A percentile compares a stretch with the other conserved stretches of the same genome.
Evolutionary conservation across 164 flowering plant genomes (phyloP).

Genomic region (Liriodendron chinense): DNA sequence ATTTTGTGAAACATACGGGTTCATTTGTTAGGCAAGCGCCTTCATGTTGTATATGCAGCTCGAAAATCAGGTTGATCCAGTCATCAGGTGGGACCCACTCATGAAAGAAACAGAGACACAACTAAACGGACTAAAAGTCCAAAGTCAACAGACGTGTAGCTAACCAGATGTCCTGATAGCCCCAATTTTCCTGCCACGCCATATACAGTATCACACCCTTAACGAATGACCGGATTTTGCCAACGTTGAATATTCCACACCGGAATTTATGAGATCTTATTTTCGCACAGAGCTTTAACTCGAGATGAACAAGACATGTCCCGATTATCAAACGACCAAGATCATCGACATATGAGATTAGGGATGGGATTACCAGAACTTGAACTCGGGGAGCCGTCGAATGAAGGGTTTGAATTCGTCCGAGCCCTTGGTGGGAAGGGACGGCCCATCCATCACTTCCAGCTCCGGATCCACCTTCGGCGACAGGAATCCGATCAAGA

Average conservation of each 20-base stretch:
- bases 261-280: background rate
- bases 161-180: too few species aligned
- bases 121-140: too few species aligned
- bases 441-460: constrained; percentile 64
- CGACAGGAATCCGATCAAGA: constrained; percentile 81
- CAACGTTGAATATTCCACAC: background rate
- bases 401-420: constrained; percentile 87
- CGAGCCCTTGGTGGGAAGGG: constrained; percentile 72
- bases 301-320: background rate
- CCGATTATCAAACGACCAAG: background rate
- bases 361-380: constrained; percentile 61
- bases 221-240: background rate
- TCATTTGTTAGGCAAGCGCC: too few species aligned
- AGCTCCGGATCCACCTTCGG: constrained; percentile 80
- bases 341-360: background rate
- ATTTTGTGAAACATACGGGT: too few species aligned
- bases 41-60: too few species aligned
- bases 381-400: constrained; percentile 89
- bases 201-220: background rate
- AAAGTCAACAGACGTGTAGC: too few species aligned
- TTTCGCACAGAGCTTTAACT: background rate
- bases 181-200: too few species aligned
- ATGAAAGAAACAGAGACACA: too few species aligned
- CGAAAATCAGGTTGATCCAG: too few species aligned
- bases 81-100: too few species aligned